These are phyloP conservation scores for Yamadazyma jaroonii DNA, from an alignment of 1,139 yeast genomes.

Conservation along the genomic window DNA sequence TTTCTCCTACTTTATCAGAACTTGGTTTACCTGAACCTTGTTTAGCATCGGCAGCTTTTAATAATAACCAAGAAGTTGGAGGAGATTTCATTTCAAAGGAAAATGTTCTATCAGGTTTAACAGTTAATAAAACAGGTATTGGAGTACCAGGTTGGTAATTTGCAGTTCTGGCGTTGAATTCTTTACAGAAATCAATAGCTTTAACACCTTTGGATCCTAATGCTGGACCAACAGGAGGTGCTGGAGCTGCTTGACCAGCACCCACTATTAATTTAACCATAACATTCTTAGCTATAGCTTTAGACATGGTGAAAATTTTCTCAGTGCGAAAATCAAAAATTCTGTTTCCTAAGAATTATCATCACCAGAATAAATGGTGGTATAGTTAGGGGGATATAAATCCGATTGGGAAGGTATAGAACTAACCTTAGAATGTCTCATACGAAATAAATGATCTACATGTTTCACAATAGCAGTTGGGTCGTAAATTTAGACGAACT, in stretches of 20 bases:
- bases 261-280: conserved; percentile 89
- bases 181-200: conserved; percentile 97
- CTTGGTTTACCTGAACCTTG: conserved; percentile 71
- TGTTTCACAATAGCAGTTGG: too few relatives aligned
- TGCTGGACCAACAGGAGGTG: conserved; percentile 99
- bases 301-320: conserved; percentile 19
- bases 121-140: conserved; percentile 78
- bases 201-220: conserved; percentile 98
- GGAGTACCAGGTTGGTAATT: conserved; percentile 83
- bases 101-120: conserved; percentile 90
- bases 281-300: conserved; percentile 33
- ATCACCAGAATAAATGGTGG: too few relatives aligned
- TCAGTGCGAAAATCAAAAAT: background rate
- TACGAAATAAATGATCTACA: too few relatives aligned
- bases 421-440: too few relatives aligned
- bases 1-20: conserved; percentile 56
- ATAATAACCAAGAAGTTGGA: conserved; percentile 81
- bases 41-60: conserved; percentile 79
- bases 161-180: conserved; percentile 96
- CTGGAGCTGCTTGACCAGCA: conserved; percentile 99
- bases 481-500: too few relatives aligned
- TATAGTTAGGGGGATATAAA: too few relatives aligned
- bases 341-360: too few relatives aligned
- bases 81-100: conserved; percentile 87
- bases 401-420: too few relatives aligned